Conservation (phyloP, 768 basidiomycete genomes). For the Naganishia vaughanmartiniae region DNA sequence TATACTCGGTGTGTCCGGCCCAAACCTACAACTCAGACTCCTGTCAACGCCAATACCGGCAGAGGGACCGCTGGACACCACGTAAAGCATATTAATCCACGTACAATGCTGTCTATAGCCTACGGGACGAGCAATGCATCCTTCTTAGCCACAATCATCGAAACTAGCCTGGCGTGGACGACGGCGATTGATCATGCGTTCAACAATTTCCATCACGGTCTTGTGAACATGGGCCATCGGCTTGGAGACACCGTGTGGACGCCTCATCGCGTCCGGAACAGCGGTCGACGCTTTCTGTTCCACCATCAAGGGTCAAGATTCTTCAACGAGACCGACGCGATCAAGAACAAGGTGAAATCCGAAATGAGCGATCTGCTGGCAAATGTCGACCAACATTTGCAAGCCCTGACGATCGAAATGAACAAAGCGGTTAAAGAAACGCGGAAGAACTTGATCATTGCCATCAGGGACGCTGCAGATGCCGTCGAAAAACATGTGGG, state of each 20-base stretch:
- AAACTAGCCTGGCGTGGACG: constrained; percentile 7
- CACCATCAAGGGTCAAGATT: not conserved
- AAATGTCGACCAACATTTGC: constrained; percentile 5
- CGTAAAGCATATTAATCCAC: not conserved
- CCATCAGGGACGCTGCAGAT: constrained; percentile 8
- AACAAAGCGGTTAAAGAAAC: constrained; percentile 13
- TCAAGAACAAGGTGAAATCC: constrained; percentile 6
- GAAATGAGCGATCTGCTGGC: constrained; percentile 11
- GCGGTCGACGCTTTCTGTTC: not conserved
- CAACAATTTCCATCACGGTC: not conserved
- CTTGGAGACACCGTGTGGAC: not conserved
- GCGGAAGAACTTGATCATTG: not conserved
- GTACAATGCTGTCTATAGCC: not conserved
- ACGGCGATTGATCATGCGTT: constrained; percentile 7
- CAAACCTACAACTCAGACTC: not conserved
- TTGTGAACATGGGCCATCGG: not conserved
- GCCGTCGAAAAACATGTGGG: constrained; percentile 10
- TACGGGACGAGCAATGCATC: not conserved
- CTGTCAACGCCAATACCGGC: not conserved
- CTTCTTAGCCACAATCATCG: not conserved
- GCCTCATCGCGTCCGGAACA: not conserved
- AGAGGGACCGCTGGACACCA: not conserved
- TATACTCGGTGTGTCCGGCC: not conserved
- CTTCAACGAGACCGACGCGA: constrained; percentile 13
- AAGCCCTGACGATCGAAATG: constrained; percentile 7